These are phyloP conservation scores for Lathyrus sativus DNA, from an alignment of 306 rosid genomes.

Conservation along the genomic window DNA sequence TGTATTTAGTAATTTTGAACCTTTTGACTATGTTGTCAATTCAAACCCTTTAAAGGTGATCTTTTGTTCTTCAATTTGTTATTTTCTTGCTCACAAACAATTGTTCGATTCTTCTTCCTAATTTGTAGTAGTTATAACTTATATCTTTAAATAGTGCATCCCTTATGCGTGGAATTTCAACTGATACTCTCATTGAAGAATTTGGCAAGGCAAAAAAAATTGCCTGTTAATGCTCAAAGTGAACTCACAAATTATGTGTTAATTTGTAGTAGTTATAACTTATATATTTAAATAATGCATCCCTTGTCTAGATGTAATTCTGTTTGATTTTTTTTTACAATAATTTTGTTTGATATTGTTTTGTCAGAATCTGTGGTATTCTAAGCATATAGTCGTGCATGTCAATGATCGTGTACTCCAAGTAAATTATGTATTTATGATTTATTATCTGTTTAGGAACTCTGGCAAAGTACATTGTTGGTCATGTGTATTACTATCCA, in stretches of 20 bases:
- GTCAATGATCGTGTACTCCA: slow-evolving; percentile 21
- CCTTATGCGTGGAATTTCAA: slow-evolving; percentile 25
- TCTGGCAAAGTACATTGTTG: slow-evolving; percentile 94
- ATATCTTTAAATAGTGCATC: no score
- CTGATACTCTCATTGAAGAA: not conserved
- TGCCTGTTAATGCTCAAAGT: slow-evolving; percentile 7
- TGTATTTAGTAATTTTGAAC: no score
- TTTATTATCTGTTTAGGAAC: slow-evolving; percentile 63
- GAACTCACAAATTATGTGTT: slow-evolving; percentile 9
- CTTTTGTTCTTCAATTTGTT: no score
- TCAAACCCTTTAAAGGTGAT: no score
- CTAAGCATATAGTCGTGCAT: slow-evolving; percentile 17
- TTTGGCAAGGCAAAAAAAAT: not conserved
- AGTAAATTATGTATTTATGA: slow-evolving; percentile 25
- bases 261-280: no score
- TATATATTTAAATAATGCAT: slow-evolving; percentile 6
- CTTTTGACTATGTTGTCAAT: no score
- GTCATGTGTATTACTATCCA: slow-evolving; percentile 89
- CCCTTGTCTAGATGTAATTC: not conserved
- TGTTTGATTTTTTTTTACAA: no score
- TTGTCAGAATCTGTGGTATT: slow-evolving; percentile 15
- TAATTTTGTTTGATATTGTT: not conserved
- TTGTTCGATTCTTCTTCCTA: no score
- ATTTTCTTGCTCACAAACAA: no score
- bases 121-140: no score